Evolutionary conservation across 352 stramenopile genomes (phyloP).

Genomic region (Plasmopara halstedii): DNA sequence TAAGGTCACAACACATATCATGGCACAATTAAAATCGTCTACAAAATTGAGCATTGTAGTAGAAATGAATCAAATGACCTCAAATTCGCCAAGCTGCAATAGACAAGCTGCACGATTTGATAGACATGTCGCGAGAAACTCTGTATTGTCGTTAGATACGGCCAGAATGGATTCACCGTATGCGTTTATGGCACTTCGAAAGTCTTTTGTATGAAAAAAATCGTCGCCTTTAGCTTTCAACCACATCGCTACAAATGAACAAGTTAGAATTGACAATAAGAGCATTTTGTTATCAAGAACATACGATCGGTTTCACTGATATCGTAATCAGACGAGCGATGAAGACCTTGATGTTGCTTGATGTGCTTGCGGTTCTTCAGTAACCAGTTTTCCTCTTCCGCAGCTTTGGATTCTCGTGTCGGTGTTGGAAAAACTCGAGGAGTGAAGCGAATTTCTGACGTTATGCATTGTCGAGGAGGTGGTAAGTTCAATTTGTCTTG

Average conservation of each 20-base stretch:
- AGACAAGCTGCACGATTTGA: conserved; percentile 65
- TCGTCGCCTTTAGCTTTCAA: conserved; percentile 84
- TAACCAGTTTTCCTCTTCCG: conserved; percentile 77
- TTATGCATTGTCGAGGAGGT: conserved; percentile 29
- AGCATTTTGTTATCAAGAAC: conserved; percentile 2
- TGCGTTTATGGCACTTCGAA: conserved; percentile 54
- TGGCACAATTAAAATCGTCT: neutral
- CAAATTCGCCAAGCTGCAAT: conserved; percentile 49
- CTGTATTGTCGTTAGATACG: conserved; percentile 22
- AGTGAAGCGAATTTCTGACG: conserved; percentile 68
- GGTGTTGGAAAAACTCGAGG: conserved; percentile 71
- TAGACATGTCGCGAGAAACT: conserved; percentile 43
- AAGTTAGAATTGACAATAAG: neutral
- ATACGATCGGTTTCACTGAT: conserved; percentile 82
- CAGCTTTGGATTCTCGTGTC: conserved; percentile 70
- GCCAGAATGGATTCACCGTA: conserved; percentile 55
- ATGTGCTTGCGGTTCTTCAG: conserved; percentile 79
- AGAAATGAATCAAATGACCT: too few species aligned
- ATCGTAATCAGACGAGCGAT: conserved; percentile 43
- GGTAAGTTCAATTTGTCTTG: conserved; percentile 26
- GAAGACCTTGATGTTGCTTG: conserved; percentile 59
- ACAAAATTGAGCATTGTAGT: too few species aligned
- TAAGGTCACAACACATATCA: conserved; percentile 4
- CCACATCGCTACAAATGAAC: conserved; percentile 48
- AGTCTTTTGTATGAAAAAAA: conserved; percentile 68